Percentiles rank a stretch among this genome's conserved stretches.
Evolutionary conservation across 495 filamentous ascomycete genomes (phyloP).

Genomic region (Umbilicaria muhlenbergii): DNA sequence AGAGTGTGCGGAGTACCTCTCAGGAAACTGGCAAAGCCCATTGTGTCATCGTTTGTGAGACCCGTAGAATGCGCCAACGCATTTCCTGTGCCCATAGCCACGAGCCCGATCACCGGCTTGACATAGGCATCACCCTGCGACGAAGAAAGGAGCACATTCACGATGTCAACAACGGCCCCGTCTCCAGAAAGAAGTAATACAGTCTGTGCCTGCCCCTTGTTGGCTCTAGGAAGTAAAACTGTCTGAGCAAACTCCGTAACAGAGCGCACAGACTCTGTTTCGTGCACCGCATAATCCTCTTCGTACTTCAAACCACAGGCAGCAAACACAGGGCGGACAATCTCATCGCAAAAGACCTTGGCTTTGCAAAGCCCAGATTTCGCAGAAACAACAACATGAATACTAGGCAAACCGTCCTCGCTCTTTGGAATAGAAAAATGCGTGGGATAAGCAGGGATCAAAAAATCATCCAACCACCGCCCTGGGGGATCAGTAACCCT

Average conservation of each 20-base stretch:
- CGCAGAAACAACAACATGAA: constrained; percentile 61
- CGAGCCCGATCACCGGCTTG: constrained; percentile 42
- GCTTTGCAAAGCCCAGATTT: constrained; percentile 54
- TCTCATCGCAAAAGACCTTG: constrained; percentile 32
- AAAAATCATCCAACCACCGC: constrained; percentile 1
- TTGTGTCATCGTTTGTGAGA: constrained; percentile 16
- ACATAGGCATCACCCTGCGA: constrained; percentile 10
- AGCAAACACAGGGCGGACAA: constrained; percentile 42
- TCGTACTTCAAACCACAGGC: constrained; percentile 21
- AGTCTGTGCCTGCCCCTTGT: constrained; percentile 32
- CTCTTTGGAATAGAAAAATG: not conserved
- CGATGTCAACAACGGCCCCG: constrained; percentile 61
- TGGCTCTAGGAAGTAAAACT: constrained; percentile 31
- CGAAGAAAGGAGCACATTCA: constrained; percentile 43
- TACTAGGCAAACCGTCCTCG: constrained; percentile 2
- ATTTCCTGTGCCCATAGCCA: constrained; percentile 80
- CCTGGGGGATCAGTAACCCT: constrained; percentile 1
- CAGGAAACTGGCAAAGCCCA: constrained; percentile 25
- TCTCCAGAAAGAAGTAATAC: constrained; percentile 74
- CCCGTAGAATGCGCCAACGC: constrained; percentile 61
- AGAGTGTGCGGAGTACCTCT: constrained; percentile 32
- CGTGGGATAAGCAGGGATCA: not conserved
- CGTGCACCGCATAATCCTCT: constrained; percentile 29
- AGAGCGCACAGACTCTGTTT: constrained; percentile 40
- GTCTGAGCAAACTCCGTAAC: constrained; percentile 42